Evolutionary conservation across 2,329 filamentous ascomycete species (phyloP).

Genomic region (Scleromitrula shiraiana): DNA sequence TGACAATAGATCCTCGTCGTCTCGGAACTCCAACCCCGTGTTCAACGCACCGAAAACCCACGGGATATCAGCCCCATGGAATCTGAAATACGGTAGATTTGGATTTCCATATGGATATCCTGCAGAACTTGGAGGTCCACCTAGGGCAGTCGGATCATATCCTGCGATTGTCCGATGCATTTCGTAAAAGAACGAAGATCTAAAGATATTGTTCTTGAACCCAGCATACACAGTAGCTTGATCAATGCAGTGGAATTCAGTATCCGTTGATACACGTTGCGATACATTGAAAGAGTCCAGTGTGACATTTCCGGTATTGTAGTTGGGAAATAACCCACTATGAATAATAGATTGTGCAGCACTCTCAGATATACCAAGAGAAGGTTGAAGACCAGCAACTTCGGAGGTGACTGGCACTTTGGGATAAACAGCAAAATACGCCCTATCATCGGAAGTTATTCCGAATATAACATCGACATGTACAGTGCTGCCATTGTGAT

Average conservation of each 20-base stretch:
- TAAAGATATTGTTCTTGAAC: slow-evolving; percentile 34
- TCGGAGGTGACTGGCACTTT: slow-evolving; percentile 35
- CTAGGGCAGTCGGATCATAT: slow-evolving; percentile 44
- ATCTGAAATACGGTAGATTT: slow-evolving; percentile 42
- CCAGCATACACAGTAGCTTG: slow-evolving; percentile 46
- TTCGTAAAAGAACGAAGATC: slow-evolving; percentile 42
- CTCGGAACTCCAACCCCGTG: slow-evolving; percentile 29
- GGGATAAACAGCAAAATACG: slow-evolving; percentile 42
- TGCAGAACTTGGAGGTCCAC: slow-evolving; percentile 34
- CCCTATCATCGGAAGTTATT: slow-evolving; percentile 40
- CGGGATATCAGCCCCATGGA: slow-evolving; percentile 41
- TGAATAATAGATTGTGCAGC: slow-evolving; percentile 36
- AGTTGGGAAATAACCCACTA: slow-evolving; percentile 41
- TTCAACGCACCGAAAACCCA: slow-evolving; percentile 40
- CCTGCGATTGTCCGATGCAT: slow-evolving; percentile 40
- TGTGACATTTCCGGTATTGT: slow-evolving; percentile 41
- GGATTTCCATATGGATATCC: slow-evolving; percentile 40
- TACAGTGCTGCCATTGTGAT: slow-evolving; percentile 37
- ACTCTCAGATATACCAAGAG: slow-evolving; percentile 38
- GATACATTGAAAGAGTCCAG: slow-evolving; percentile 48
- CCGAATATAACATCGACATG: slow-evolving; percentile 46
- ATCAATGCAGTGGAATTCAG: slow-evolving; percentile 47
- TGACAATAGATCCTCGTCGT: slow-evolving; percentile 38
- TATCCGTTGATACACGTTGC: slow-evolving; percentile 44
- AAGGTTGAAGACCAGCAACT: slow-evolving; percentile 35